phyloP scores from a whole-genome alignment of 2,329 filamentous ascomycete species.

The Metarhizium anisopliae region DNA sequence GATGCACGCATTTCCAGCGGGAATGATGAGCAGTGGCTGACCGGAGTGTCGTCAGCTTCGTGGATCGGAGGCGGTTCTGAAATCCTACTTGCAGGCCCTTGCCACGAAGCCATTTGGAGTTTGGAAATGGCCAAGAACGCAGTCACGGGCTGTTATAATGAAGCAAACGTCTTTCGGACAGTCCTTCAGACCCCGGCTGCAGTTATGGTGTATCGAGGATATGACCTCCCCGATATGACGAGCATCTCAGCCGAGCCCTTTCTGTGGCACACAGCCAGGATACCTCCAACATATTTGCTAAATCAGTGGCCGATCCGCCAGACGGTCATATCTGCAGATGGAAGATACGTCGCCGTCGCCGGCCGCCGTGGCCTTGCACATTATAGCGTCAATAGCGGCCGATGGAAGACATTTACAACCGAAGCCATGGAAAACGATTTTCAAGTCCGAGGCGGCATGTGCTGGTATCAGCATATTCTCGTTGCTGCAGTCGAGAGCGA shows the following conservation, averaged over 20 bases:
- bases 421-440: constrained; percentile 80
- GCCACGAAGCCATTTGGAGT: constrained; percentile 73
- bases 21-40: constrained; percentile 79
- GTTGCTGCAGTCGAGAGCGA: constrained; percentile 88
- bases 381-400: constrained; percentile 87
- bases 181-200: constrained; percentile 81
- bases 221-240: constrained; percentile 82
- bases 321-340: constrained; percentile 82
- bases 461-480: constrained; percentile 94
- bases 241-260: constrained; percentile 87
- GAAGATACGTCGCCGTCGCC: constrained; percentile 92
- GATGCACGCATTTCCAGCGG: constrained; percentile 53
- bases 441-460: constrained; percentile 90
- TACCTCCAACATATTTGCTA: constrained; percentile 75
- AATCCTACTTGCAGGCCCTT: constrained; percentile 62
- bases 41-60: constrained; percentile 64
- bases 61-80: constrained; percentile 89
- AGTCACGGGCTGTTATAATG: constrained; percentile 83
- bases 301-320: constrained; percentile 91
- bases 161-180: constrained; percentile 82
- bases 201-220: constrained; percentile 87
- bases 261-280: constrained; percentile 88
- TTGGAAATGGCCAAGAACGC: constrained; percentile 91
- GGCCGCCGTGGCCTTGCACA: constrained; percentile 85
- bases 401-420: constrained; percentile 92